Percentiles rank a stretch among this genome's conserved stretches.
Evolutionary conservation across 805 yeast species (phyloP).

Genomic region (Candida palmyrensis): DNA sequence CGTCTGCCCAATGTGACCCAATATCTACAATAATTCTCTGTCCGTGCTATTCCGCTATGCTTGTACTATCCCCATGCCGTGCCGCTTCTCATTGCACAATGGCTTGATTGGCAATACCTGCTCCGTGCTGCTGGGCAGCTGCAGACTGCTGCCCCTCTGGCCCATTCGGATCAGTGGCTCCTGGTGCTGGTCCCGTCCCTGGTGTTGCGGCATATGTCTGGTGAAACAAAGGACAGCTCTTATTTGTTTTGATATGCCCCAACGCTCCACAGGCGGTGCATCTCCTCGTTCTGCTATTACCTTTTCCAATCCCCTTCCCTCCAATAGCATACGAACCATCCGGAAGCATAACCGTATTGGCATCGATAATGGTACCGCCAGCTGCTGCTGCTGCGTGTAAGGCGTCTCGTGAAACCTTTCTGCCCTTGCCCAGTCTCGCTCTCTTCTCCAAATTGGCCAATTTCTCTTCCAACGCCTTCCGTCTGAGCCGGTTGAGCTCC

Average conservation of each 20-base stretch:
- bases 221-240: slow-evolving; percentile 80
- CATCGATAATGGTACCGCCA: slow-evolving; percentile 38
- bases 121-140: no score
- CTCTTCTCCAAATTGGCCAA: slow-evolving; percentile 78
- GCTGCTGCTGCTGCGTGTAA: slow-evolving; percentile 38
- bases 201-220: no score
- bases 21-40: no score
- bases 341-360: slow-evolving; percentile 38
- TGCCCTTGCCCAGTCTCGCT: slow-evolving; percentile 29
- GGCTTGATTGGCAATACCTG: no score
- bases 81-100: no score
- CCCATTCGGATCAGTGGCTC: no score
- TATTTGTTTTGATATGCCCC: slow-evolving; percentile 92
- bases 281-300: slow-evolving; percentile 68
- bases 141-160: no score
- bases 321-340: slow-evolving; percentile 43
- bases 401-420: slow-evolving; percentile 27
- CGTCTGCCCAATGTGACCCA: no score
- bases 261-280: slow-evolving; percentile 95
- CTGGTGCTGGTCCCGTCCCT: no score
- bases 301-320: slow-evolving; percentile 71
- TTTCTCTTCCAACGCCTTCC: slow-evolving; percentile 74
- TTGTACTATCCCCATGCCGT: no score
- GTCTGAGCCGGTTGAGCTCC: slow-evolving; percentile 72
- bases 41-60: no score